A percentile compares a stretch with the other conserved stretches of the same genome.
Conservation (phyloP, 2,329 filamentous ascomycete genomes). For the Neophaeococcomyces mojaviensis region DNA sequence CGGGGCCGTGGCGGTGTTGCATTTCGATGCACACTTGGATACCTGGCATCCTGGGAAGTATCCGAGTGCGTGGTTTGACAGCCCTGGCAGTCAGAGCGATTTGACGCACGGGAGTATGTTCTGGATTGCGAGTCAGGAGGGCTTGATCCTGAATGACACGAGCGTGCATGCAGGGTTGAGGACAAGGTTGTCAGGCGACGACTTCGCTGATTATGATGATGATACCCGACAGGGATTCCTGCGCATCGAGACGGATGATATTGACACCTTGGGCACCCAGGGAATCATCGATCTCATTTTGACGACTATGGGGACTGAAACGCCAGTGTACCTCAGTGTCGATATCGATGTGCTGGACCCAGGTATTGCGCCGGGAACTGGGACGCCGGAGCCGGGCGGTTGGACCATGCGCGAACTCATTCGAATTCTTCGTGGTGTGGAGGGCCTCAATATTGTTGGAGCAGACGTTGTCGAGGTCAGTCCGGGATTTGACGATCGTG, state of each 20-base stretch:
- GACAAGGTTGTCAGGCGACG: slow-evolving; percentile 62
- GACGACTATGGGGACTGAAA: slow-evolving; percentile 61
- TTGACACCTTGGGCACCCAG: slow-evolving; percentile 69
- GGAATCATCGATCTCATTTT: slow-evolving; percentile 67
- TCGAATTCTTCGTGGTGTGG: slow-evolving; percentile 21
- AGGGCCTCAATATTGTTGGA: slow-evolving; percentile 22
- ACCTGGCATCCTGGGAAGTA: slow-evolving; percentile 78
- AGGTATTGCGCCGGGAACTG: slow-evolving; percentile 29
- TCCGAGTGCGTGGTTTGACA: slow-evolving; percentile 61
- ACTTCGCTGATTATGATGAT: slow-evolving; percentile 61
- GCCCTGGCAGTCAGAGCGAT: slow-evolving; percentile 50
- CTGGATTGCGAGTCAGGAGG: slow-evolving; percentile 77
- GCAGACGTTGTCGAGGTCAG: slow-evolving; percentile 25
- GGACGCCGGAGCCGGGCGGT: slow-evolving; percentile 24
- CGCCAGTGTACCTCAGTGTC: slow-evolving; percentile 31
- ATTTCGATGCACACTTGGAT: slow-evolving; percentile 74
- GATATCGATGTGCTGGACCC: slow-evolving; percentile 31
- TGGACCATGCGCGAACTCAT: slow-evolving; percentile 25
- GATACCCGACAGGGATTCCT: slow-evolving; percentile 72
- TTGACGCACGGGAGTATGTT: slow-evolving; percentile 92
- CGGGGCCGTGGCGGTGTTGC: slow-evolving; percentile 59
- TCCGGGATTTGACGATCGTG: slow-evolving; percentile 52
- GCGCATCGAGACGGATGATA: slow-evolving; percentile 74
- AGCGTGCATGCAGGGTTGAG: slow-evolving; percentile 78
- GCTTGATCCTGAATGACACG: slow-evolving; percentile 64